Evolutionary conservation across 306 rosid genomes (phyloP), one percentile per base, ranked within the genome.

Genomic region (Prunus mira): DNA sequence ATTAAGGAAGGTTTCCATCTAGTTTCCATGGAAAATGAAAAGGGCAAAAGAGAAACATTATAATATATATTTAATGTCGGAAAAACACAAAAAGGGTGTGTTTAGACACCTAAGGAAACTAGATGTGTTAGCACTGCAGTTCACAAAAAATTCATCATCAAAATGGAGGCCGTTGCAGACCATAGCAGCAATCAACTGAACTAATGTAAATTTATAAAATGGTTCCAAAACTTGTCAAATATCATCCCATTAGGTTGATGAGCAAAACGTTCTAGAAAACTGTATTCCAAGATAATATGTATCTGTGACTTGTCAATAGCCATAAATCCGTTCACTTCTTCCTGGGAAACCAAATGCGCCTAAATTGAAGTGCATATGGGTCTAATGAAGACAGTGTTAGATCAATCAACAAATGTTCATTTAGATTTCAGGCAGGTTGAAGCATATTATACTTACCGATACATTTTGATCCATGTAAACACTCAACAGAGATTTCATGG

Each of bases 401-500:
- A 17, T 43, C 52, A 58, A 51, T 11, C 27, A 27, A 27, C 19
- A 19, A 9, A 12, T 17, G 54, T 15, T 54, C 6, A 38, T n/a
- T 18, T 18, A 47, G 25, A 46, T 45, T 15, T 52, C 32, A 20
- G 51, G 49, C 76, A 57, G 52, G 81, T 79, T 52, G 81, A 61
- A 38, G 57, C 61, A 65, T 62, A 58, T 64, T 55, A 15, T 47
- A 73, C 94, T 50, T 83, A 94, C 98, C 19, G 95, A 86, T 90
- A 81, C 84, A 81, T 65, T 78, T 27, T 89, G 88, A 76, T 93
- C 92, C 98, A 93, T 91, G 82, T 93, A 93, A 41, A 83, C 91
- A 74, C 82, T 89, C 81, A 91, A 83, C 76, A 95, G 89, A 38
- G 93, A 88, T 84, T 89, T 95, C 98, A 92, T 89, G 73, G 96